phyloP scores from a whole-genome alignment of 768 basidiomycete species.

The Hortiboletus flavorubellus region DNA sequence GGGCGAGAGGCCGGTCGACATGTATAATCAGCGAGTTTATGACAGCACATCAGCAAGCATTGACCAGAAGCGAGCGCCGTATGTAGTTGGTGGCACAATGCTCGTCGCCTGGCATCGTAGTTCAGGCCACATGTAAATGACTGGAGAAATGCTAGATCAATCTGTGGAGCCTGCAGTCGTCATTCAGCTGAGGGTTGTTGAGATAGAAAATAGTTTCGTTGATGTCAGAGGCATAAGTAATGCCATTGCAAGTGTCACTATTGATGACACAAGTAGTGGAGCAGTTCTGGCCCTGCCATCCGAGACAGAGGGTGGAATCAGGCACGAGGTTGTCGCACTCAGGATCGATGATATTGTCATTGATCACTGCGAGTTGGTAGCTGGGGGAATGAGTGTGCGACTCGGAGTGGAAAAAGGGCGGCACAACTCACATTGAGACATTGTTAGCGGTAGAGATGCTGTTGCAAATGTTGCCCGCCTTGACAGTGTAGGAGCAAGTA shows the following conservation, averaged over 20 bases:
- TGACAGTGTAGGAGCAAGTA: slow-evolving; percentile 57
- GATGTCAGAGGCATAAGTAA: slow-evolving; percentile 40
- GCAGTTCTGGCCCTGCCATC: slow-evolving; percentile 58
- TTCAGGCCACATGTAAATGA: too few relatives aligned
- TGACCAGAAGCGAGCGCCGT: too few relatives aligned
- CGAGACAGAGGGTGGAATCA: slow-evolving; percentile 58
- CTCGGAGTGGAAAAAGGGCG: too few relatives aligned
- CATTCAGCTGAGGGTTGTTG: slow-evolving; percentile 76
- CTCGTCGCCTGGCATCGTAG: too few relatives aligned
- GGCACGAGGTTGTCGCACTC: slow-evolving; percentile 58
- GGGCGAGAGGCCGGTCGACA: too few relatives aligned
- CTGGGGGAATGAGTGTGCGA: slow-evolving; percentile 34
- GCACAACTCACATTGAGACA: slow-evolving; percentile 55
- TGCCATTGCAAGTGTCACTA: slow-evolving; percentile 57
- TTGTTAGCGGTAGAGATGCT: slow-evolving; percentile 60
- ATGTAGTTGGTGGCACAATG: too few relatives aligned
- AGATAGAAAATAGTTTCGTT: slow-evolving; percentile 50
- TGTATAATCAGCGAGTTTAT: too few relatives aligned
- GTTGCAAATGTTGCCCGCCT: slow-evolving; percentile 66
- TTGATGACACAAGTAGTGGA: slow-evolving; percentile 53
- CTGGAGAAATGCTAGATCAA: too few relatives aligned
- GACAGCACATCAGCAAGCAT: too few relatives aligned
- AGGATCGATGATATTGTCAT: slow-evolving; percentile 46
- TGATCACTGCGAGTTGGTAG: slow-evolving; percentile 70
- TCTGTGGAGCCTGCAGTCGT: slow-evolving; percentile 32